Conservation (phyloP, 1,139 yeast genomes). For the Candida freyschussii region DNA sequence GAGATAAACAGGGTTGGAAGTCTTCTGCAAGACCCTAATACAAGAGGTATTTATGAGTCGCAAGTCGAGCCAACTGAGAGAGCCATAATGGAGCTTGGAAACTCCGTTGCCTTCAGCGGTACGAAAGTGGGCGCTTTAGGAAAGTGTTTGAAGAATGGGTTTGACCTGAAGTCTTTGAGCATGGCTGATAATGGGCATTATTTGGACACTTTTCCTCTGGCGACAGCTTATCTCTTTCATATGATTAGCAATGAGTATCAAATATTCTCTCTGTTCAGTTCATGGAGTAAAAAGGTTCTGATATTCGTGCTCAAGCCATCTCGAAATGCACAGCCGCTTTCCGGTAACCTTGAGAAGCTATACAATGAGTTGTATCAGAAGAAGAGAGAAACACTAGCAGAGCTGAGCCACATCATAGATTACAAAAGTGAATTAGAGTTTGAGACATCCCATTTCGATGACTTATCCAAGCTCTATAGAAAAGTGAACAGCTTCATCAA, state of each 20-base stretch:
- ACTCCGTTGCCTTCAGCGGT: slow-evolving; percentile 62
- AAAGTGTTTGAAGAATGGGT: slow-evolving; percentile 80
- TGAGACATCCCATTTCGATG: slow-evolving; percentile 48
- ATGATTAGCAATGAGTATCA: slow-evolving; percentile 74
- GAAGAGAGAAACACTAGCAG: slow-evolving; percentile 43
- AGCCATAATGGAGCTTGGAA: slow-evolving; percentile 75
- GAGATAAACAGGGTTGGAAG: slow-evolving; percentile 59
- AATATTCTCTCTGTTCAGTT: slow-evolving; percentile 60
- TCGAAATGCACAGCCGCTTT: slow-evolving; percentile 61
- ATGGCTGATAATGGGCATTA: slow-evolving; percentile 46
- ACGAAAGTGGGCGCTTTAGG: slow-evolving; percentile 76
- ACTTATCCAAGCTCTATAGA: slow-evolving; percentile 45
- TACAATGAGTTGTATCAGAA: slow-evolving; percentile 49
- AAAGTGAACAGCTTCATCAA: slow-evolving; percentile 50
- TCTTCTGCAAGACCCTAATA: slow-evolving; percentile 56
- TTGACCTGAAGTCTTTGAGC: slow-evolving; percentile 56
- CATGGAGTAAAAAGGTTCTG: slow-evolving; percentile 53
- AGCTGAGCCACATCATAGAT: slow-evolving; percentile 42
- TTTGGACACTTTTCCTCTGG: slow-evolving; percentile 50
- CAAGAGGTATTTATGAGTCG: slow-evolving; percentile 75
- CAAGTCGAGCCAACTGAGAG: slow-evolving; percentile 65
- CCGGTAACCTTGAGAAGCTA: slow-evolving; percentile 45
- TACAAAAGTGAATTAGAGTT: slow-evolving; percentile 49
- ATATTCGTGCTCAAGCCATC: slow-evolving; percentile 69
- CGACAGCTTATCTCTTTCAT: slow-evolving; percentile 66